Evolutionary conservation across 768 basidiomycete species (phyloP).

Genomic region (Lactifluus hygrophoroides): DNA sequence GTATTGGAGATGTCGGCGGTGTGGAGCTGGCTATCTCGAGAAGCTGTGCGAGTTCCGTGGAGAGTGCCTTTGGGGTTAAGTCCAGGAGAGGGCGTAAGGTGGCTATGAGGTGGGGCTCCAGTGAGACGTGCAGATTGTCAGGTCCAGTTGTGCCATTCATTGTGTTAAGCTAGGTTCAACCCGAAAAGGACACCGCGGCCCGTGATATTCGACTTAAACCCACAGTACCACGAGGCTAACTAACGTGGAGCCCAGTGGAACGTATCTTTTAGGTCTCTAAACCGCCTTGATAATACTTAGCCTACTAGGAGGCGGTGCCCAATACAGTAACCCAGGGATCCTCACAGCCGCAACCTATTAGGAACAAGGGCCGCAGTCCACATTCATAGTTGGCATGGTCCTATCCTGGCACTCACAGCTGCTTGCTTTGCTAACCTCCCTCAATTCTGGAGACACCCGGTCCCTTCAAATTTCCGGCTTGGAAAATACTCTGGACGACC

Average conservation of each 20-base stretch:
- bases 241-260: not conserved
- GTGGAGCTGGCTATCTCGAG: slow-evolving; percentile 24
- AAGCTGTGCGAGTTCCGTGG: slow-evolving; percentile 34
- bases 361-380: not conserved
- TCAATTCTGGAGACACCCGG: not conserved
- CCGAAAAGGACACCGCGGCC: no score
- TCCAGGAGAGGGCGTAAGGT: slow-evolving; percentile 37
- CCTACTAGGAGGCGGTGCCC: not conserved
- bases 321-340: no score
- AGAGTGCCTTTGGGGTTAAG: slow-evolving; percentile 39
- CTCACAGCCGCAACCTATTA: not conserved
- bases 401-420: slow-evolving; percentile 3
- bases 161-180: not conserved
- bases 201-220: no score
- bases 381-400: not conserved
- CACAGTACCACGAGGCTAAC: no score
- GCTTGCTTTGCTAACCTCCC: not conserved
- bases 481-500: not conserved
- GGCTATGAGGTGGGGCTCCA: slow-evolving; percentile 55
- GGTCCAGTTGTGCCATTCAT: not conserved
- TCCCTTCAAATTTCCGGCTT: not conserved
- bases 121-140: slow-evolving; percentile 49
- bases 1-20: not conserved
- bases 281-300: not conserved
- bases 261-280: not conserved